phyloP scores from a whole-genome alignment of 768 basidiomycete genomes.

The Fistulinella prunicolor region DNA sequence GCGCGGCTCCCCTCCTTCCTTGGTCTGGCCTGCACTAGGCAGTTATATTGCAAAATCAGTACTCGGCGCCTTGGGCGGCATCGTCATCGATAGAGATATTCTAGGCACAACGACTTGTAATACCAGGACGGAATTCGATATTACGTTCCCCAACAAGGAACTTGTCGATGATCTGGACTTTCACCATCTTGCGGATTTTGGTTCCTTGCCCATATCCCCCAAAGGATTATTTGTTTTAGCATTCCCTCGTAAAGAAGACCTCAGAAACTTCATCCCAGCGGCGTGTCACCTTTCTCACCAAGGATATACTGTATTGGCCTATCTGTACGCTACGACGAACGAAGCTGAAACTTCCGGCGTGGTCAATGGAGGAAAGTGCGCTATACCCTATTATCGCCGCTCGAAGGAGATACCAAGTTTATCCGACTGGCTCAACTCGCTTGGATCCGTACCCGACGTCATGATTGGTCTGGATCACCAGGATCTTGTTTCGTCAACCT shows the following conservation, averaged over 20 bases:
- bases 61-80: constrained; percentile 37
- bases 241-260: constrained; percentile 35
- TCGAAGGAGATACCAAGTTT: constrained; percentile 9
- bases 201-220: constrained; percentile 2
- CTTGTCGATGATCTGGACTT: not conserved
- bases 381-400: constrained; percentile 15
- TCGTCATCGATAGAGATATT: constrained; percentile 28
- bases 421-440: constrained; percentile 32
- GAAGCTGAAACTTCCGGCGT: constrained; percentile 1
- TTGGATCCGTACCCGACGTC: constrained; percentile 31
- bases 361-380: constrained; percentile 14
- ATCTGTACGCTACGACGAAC: constrained; percentile 28
- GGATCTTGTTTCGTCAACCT: constrained; percentile 21
- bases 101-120: constrained; percentile 1
- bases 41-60: constrained; percentile 28
- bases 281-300: constrained; percentile 34
- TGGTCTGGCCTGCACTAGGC: constrained; percentile 26
- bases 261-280: constrained; percentile 32
- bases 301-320: constrained; percentile 30
- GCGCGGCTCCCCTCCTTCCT: constrained; percentile 11
- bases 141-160: not conserved
- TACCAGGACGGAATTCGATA: not conserved
- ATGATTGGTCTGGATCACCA: constrained; percentile 35
- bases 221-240: constrained; percentile 34
- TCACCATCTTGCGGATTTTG: not conserved